These are phyloP conservation scores for Xylariales sp. DNA, from an alignment of 2,329 filamentous ascomycete species.

Conservation along the genomic window DNA sequence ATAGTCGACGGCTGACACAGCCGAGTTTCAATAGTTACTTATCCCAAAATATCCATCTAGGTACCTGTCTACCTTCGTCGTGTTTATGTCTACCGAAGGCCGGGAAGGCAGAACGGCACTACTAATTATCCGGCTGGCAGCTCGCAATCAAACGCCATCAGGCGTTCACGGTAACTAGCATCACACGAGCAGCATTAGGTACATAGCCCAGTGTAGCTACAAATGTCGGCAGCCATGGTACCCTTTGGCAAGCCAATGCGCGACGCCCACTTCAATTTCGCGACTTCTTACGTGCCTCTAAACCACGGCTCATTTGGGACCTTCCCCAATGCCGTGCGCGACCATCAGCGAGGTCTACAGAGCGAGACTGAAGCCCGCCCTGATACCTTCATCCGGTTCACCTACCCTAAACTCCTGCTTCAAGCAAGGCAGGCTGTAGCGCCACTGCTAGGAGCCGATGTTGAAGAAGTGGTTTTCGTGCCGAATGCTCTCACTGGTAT, in stretches of 20 bases:
- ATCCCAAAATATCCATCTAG: not conserved
- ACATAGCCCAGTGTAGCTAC: not conserved
- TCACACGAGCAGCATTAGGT: constrained; percentile 4
- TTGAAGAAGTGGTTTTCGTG: constrained; percentile 72
- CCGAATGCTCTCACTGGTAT: constrained; percentile 77
- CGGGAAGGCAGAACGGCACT: not conserved
- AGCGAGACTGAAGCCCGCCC: constrained; percentile 69
- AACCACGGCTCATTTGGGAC: constrained; percentile 74
- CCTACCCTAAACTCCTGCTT: constrained; percentile 65
- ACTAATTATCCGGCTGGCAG: constrained; percentile 16
- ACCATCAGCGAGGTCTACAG: constrained; percentile 64
- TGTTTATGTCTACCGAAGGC: not conserved
- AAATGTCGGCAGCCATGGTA: constrained; percentile 27
- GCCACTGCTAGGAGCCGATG: constrained; percentile 68
- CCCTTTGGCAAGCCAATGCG: constrained; percentile 49
- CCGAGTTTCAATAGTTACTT: constrained; percentile 2
- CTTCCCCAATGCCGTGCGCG: constrained; percentile 67
- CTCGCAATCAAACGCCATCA: constrained; percentile 1
- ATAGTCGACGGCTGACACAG: constrained; percentile 11
- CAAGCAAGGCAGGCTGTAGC: constrained; percentile 69
- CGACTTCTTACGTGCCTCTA: constrained; percentile 49
- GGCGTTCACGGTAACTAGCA: not conserved
- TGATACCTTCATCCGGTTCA: constrained; percentile 73
- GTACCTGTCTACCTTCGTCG: not conserved
- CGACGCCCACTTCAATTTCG: constrained; percentile 49